phyloP scores from a whole-genome alignment of 345 rosid species.

The Gossypium longicalyx region DNA sequence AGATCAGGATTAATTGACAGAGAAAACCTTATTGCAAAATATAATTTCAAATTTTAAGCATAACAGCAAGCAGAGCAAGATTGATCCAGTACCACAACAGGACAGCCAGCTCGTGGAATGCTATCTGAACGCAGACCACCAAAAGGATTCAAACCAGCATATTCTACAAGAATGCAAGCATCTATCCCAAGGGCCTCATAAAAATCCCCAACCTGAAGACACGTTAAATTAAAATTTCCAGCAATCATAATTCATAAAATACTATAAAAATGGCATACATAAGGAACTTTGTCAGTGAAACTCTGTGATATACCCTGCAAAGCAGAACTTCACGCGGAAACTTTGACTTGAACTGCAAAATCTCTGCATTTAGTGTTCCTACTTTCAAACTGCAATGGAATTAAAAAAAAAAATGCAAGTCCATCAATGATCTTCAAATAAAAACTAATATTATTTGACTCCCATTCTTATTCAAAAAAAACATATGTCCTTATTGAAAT shows the following conservation, averaged over 20 bases:
- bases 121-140: conserved; percentile 88
- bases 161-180: conserved; percentile 93
- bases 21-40: neutral
- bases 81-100: conserved; percentile 62
- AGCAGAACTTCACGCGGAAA: conserved; percentile 95
- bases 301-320: conserved; percentile 67
- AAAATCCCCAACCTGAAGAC: conserved; percentile 82
- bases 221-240: conserved; percentile 8
- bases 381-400: conserved; percentile 67
- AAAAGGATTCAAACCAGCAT: conserved; percentile 95
- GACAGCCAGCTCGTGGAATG: conserved; percentile 95
- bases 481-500: neutral
- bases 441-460: neutral
- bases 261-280: neutral
- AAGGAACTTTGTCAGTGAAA: neutral
- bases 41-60: neutral
- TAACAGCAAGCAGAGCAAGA: neutral
- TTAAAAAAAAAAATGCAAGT: neutral
- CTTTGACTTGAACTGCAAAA: conserved; percentile 88
- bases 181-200: conserved; percentile 95
- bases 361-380: conserved; percentile 85
- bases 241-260: conserved; percentile 13
- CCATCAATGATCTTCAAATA: neutral
- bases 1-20: neutral
- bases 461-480: neutral